phyloP scores from a whole-genome alignment of 805 yeast species.

The Limtongia smithiae region DNA sequence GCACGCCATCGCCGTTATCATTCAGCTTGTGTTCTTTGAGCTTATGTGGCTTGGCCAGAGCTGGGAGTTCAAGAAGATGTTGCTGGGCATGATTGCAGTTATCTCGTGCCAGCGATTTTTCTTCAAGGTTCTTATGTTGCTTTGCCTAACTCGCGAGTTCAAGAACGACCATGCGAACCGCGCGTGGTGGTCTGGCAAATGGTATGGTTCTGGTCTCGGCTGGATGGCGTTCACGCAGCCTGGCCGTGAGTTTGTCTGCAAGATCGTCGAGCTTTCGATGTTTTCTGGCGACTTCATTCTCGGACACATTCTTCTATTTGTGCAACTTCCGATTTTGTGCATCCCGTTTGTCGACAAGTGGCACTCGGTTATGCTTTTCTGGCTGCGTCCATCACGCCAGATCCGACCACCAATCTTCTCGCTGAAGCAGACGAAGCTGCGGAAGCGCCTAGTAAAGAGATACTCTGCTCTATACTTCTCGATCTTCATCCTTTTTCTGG shows the following conservation, averaged over 20 bases:
- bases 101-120: conserved; percentile 82
- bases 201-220: conserved; percentile 95
- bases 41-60: conserved; percentile 97
- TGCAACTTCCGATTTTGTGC: conserved; percentile 80
- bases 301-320: conserved; percentile 83
- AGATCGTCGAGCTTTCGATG: conserved; percentile 88
- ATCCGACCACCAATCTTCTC: conserved; percentile 98
- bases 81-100: conserved; percentile 80
- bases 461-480: conserved; percentile 78
- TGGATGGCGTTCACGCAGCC: conserved; percentile 95
- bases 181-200: conserved; percentile 99
- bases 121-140: conserved; percentile 76
- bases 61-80: conserved; percentile 80
- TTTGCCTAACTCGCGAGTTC: conserved; percentile 87
- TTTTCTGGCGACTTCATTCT: conserved; percentile 94
- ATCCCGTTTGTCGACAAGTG: conserved; percentile 91
- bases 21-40: conserved; percentile 83
- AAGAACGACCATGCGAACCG: conserved; percentile 92
- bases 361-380: conserved; percentile 97
- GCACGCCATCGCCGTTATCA: conserved; percentile 88
- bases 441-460: conserved; percentile 96
- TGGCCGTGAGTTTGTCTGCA: conserved; percentile 89
- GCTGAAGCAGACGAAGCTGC: conserved; percentile 88
- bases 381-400: conserved; percentile 96
- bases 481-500: conserved; percentile 66